Evolutionary conservation across 208 protist genomes (phyloP), one percentile per base, ranked within the genome.

Genomic region (Novymonas esmeraldas): DNA sequence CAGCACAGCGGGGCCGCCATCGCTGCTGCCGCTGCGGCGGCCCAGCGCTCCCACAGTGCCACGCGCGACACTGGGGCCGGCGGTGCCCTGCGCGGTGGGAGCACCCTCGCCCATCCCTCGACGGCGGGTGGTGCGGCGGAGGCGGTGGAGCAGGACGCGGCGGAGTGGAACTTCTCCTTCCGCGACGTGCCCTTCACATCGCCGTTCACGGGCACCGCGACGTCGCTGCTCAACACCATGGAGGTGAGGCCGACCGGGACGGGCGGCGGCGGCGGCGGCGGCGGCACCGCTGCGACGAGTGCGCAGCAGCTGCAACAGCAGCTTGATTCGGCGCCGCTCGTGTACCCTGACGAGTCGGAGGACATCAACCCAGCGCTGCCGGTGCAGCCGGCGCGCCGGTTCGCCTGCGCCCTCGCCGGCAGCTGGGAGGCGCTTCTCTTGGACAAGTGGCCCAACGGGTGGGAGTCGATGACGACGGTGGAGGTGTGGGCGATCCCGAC

Each of bases 401-500:
- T 94, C 67, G 45, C 79, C 29, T 79, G 62, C 49, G 82, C 87
- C 0, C 57, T 92, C 2, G 92, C 82, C 45, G 92, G 92, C 29
- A 80, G 76, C 52, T 96, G 92, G 89, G 89, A 94, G 62, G 92
- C 89, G 3, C 77, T 96, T 20, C 76, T 96, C 45, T 28, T 84
- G 39, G 89, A 93, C 22, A 96, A 96, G 77, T 96, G 92, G 89
- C 89, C 84, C 22, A 85, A 81, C 61, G 89, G 92, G 29, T 96
- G 88, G 89, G 84, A 93, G 69, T 79, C 88, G 31, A 82, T 78
- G 33, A 84, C 82, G 11, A 89, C 84, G 16, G 85, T 93, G 45
- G 81, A 91, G 66, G 68, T 84, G 29, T 96, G 86, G 87, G 80
- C 85, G 6, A 72, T 96, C 31, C 85, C 92, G 3, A 90, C 86